Conservation (phyloP, 2,329 filamentous ascomycete species). For the Alternaria panax region DNA sequence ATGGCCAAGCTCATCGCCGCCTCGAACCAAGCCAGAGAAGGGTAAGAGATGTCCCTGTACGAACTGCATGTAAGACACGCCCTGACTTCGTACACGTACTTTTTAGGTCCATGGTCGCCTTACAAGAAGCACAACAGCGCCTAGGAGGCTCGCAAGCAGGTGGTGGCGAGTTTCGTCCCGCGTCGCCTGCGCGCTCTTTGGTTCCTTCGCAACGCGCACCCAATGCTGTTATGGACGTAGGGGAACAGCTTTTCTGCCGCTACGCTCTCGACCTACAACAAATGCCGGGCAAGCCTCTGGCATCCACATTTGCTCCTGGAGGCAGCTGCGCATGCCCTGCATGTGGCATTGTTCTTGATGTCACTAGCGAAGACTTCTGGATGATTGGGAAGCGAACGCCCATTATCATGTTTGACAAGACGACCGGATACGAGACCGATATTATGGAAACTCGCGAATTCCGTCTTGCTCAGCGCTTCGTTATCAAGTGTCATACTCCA, state of each 20-base stretch:
- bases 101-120: conserved; percentile 49
- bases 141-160: conserved; percentile 24
- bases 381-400: conserved; percentile 48
- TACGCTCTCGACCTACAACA: conserved; percentile 48
- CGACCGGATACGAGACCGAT: conserved; percentile 37
- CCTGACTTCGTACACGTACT: too few species aligned
- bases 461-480: conserved; percentile 47
- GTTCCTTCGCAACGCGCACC: conserved; percentile 37
- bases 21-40: conserved; percentile 52
- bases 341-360: conserved; percentile 38
- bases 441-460: conserved; percentile 48
- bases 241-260: conserved; percentile 42
- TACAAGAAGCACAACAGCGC: conserved; percentile 47
- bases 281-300: conserved; percentile 38
- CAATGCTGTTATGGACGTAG: conserved; percentile 23
- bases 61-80: too few species aligned
- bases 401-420: conserved; percentile 29
- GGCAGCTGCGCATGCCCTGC: conserved; percentile 41
- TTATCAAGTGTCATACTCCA: conserved; percentile 48
- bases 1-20: conserved; percentile 51
- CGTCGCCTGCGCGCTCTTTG: conserved; percentile 30
- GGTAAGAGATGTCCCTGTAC: too few species aligned
- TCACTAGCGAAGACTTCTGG: conserved; percentile 48
- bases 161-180: conserved; percentile 15
- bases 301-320: conserved; percentile 42